Base-by-base conservation (phyloP, 1,284 basidiomycete genomes). In the Marasmius tenuissimus region DNA sequence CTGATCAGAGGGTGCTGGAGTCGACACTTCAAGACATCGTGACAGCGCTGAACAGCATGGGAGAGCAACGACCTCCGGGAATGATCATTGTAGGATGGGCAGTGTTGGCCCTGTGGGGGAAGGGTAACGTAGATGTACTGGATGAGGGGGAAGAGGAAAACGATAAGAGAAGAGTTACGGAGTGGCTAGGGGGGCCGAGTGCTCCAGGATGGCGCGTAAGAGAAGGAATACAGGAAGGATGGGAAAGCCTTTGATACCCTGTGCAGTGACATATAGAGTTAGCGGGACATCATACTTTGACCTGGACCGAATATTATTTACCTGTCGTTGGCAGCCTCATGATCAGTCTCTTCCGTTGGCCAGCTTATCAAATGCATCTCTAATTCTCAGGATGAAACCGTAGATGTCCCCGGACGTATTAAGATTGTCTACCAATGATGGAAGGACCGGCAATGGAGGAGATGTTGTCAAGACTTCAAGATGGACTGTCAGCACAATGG, bases 21-120 rank as follows among this genome's bases (percentile, higher is more conserved):
- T 92, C 91, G 6, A 98, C 96, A 0, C 74, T 99, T 51, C 81
- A 79, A 56, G 80, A 89, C 63, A 87, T 98, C 45, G 84, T 84
- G 6, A 76, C 76, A 12, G 94, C 92, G 0, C 72, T 98, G 69
- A 88, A 91, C 63, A 84, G 82, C 59, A 77, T 81, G 6, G 93
- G 94, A 4, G 93, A 96, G 68, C 95, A 98, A 73, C 78, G 96
- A 33, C 96, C 96, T 5, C 97, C 97, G 0, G 96, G 95, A 1
- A 96, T 99, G 92, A 91, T 98, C 70, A 83, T 98, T 27, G 84
- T 99, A 63, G 96, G 97, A 0, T 98, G 96, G 96, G 84, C 90
- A n/a, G 87, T 89, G 10, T 68, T 88, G 63, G 84, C 86, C 20
- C 72, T 92, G 53, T 84, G 84, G 79, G 80, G 76, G 0, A 68